Evolutionary conservation across 345 rosid species (phyloP), one percentile per base, ranked within the genome.

Genomic region (Euphorbia pulcherrima): DNA sequence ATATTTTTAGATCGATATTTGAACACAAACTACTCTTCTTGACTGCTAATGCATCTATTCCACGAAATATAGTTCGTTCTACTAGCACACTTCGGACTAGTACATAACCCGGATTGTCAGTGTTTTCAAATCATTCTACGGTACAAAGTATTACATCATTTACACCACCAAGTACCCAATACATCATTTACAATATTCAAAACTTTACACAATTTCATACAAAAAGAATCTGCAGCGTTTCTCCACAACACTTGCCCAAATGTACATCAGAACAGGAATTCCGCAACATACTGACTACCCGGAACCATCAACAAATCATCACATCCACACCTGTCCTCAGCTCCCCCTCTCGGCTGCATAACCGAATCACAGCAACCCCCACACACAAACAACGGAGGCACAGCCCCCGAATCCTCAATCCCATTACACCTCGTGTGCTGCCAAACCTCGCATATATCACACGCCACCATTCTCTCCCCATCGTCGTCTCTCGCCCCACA

Each of bases 381-480:
- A 71, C 97, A 89, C 13, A 86, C 85, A 30, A 90, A 93, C 51
- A 91, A 75, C 30, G 90, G 92, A 2, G 97, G 96, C 58, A 84
- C 85, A 39, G 77, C 80, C 65, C 84, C 85, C 0, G 87, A 78
- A 60, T 93, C 97, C 4, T 81, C 79, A 20, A 93, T 87, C 1
- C 88, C 95, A 27, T 83, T 80, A 83, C 96, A 93, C 41, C 88
- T 78, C 0, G 95, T 91, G 70, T 93, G 98, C 65, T 90, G 97
- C 98, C 98, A 93, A 60, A 84, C 84, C 68, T 87, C 96, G 26
- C 97, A 90, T 0, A 86, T 69, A 28, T 93, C 98, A 51, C 98
- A 89, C 0, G 94, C 85, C 8, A 90, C 77, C 98, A 89, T 93
- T 71, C 98, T 77, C 78, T 90, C 97, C 29, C 97, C 98, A 70